Evolutionary conservation across 352 stramenopile species (phyloP).

Genomic region (Phytopythium montanum): DNA sequence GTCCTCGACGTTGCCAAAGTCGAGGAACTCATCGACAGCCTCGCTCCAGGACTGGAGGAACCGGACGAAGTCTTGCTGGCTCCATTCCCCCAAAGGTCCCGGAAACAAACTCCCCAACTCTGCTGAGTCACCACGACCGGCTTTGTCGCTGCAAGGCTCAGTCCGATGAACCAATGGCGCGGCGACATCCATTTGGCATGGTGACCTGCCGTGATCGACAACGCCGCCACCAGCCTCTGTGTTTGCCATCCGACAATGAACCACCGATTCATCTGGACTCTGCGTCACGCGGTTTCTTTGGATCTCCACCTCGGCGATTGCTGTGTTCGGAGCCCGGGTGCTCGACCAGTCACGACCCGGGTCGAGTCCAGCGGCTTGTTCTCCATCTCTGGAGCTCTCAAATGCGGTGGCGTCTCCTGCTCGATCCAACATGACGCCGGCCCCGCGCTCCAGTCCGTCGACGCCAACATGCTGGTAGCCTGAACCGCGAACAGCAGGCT

Average conservation of each 20-base stretch:
- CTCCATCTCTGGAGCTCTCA: too few relatives aligned
- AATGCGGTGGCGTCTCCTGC: too few relatives aligned
- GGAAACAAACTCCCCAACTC: background rate
- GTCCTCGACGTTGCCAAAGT: constrained; percentile 20
- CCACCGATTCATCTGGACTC: background rate
- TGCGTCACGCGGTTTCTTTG: background rate
- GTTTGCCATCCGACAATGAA: background rate
- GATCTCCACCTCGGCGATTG: background rate
- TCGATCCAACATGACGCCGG: too few relatives aligned
- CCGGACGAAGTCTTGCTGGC: constrained; percentile 17
- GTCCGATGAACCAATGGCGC: background rate
- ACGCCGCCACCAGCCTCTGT: background rate
- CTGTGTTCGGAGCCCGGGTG: background rate
- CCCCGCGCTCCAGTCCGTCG: too few relatives aligned
- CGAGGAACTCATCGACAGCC: constrained; percentile 32
- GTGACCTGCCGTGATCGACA: background rate
- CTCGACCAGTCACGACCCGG: background rate
- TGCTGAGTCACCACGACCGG: background rate
- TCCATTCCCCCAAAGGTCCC: constrained; percentile 9
- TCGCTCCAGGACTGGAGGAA: constrained; percentile 33
- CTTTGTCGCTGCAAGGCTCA: background rate
- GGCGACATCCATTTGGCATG: background rate
- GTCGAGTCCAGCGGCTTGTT: too few relatives aligned
- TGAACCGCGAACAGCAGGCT: background rate
- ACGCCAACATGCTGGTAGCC: too few relatives aligned